Evolutionary conservation across 306 rosid species (phyloP).

Genomic region (Prosopis cineraria): DNA sequence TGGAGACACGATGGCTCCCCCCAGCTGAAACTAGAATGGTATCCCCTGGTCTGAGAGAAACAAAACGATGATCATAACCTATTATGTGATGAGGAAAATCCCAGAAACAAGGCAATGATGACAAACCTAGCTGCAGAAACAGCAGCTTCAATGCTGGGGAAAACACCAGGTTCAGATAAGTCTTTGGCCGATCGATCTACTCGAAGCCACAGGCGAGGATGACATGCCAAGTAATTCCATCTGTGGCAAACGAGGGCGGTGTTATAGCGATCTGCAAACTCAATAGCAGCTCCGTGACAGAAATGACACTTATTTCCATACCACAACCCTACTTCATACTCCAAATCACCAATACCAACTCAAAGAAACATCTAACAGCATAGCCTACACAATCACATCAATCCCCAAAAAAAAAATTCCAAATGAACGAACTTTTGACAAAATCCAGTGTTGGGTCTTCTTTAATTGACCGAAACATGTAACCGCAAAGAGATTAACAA

Average conservation of each 20-base stretch:
- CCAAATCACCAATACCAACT: not conserved
- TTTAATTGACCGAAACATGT: slow-evolving; percentile 29
- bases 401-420: slow-evolving; percentile 13
- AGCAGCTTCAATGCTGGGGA: slow-evolving; percentile 81
- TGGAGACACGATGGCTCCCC: slow-evolving; percentile 71
- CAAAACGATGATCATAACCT: slow-evolving; percentile 23
- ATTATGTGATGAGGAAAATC: not conserved
- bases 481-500: slow-evolving; percentile 78
- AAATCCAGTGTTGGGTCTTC: slow-evolving; percentile 31
- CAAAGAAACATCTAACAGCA: not conserved
- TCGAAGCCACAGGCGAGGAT: slow-evolving; percentile 92
- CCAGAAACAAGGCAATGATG: not conserved
- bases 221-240: slow-evolving; percentile 95
- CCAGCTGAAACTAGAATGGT: slow-evolving; percentile 93
- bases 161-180: slow-evolving; percentile 72
- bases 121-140: slow-evolving; percentile 86
- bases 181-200: slow-evolving; percentile 82
- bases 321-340: slow-evolving; percentile 5
- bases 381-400: not conserved
- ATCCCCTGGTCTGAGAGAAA: slow-evolving; percentile 79
- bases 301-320: slow-evolving; percentile 30
- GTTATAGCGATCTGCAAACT: slow-evolving; percentile 99
- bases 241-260: slow-evolving; percentile 99
- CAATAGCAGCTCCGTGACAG: slow-evolving; percentile 72
- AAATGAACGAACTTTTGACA: slow-evolving; percentile 10